These are phyloP conservation scores for Pharnaceum exiguum DNA, from an alignment of 148 eudicot species.

Conservation along the genomic window DNA sequence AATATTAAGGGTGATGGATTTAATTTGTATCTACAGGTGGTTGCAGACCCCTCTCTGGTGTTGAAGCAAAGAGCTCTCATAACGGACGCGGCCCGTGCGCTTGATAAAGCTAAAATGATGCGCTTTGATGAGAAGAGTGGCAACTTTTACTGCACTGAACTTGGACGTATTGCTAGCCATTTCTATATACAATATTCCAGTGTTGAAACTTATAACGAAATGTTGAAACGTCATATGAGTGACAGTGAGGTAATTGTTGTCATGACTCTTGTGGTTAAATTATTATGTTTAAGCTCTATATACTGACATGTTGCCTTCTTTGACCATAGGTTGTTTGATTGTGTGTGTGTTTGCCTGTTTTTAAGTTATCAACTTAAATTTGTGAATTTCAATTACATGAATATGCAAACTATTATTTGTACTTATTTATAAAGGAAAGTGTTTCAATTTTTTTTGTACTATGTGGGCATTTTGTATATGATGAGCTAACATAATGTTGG, in stretches of 20 bases:
- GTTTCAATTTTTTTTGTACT: no score
- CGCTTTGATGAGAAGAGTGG: slow-evolving; percentile 99
- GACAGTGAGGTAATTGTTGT: slow-evolving; percentile 75
- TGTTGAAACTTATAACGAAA: slow-evolving; percentile 96
- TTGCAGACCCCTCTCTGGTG: slow-evolving; percentile 93
- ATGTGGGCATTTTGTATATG: no score
- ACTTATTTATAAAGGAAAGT: no score
- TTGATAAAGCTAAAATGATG: slow-evolving; percentile 99
- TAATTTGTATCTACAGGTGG: slow-evolving; percentile 46
- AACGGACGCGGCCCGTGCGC: slow-evolving; percentile 92
- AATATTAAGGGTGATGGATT: background rate
- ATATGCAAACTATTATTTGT: no score
- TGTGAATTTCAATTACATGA: no score
- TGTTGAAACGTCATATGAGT: slow-evolving; percentile 94
- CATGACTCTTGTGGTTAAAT: background rate
- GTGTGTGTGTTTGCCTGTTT: no score
- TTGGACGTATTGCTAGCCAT: slow-evolving; percentile 99
- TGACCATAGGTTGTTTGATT: no score
- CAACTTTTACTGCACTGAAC: slow-evolving; percentile 96
- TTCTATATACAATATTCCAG: slow-evolving; percentile 97
- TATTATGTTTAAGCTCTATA: background rate
- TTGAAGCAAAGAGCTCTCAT: slow-evolving; percentile 90
- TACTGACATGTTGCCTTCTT: background rate
- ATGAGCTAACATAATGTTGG: no score
- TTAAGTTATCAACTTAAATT: no score